phyloP scores from a whole-genome alignment of 352 stramenopile species.

The Phytopythium boreale region DNA sequence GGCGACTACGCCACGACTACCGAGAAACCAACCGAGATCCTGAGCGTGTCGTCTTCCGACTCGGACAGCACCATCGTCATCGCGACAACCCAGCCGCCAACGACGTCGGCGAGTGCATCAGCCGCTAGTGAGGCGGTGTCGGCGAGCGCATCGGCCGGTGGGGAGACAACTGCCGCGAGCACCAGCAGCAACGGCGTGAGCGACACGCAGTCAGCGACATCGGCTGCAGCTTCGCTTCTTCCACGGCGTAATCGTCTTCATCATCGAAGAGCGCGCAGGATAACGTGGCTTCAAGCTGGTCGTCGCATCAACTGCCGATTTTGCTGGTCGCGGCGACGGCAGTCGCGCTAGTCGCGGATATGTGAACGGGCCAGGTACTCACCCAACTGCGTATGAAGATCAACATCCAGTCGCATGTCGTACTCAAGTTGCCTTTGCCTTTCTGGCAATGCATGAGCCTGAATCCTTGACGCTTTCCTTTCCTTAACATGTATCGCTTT shows the following conservation, averaged over 20 bases:
- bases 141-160: background rate
- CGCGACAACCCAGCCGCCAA: background rate
- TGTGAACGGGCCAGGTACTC: no score
- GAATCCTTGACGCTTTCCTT: background rate
- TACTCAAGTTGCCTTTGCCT: background rate
- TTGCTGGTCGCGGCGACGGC: background rate
- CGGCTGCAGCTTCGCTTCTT: background rate
- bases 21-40: background rate
- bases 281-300: background rate
- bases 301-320: background rate
- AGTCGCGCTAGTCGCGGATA: background rate
- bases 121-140: background rate
- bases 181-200: background rate
- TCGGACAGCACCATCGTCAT: slow-evolving; percentile 6
- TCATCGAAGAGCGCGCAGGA: background rate
- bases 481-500: background rate
- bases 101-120: background rate
- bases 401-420: no score
- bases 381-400: no score
- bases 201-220: background rate
- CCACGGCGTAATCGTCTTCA: background rate
- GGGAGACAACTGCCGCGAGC: background rate
- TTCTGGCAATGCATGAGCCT: background rate
- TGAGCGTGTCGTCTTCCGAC: background rate
- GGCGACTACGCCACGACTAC: background rate